phyloP scores from a whole-genome alignment of 495 filamentous ascomycete species.

The Aspergillus homomorphus region DNA sequence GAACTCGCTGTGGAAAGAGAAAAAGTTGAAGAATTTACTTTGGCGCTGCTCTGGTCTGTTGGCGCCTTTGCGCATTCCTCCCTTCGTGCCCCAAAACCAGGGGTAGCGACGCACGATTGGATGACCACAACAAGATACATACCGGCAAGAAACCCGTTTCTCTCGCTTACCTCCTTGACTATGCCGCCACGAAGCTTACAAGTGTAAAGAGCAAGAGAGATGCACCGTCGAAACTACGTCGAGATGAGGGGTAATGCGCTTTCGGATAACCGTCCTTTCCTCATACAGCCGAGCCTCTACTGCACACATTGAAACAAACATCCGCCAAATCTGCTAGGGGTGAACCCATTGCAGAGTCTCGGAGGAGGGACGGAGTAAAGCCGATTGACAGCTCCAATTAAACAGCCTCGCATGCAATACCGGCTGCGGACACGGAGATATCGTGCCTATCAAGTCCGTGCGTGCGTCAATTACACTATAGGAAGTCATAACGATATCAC shows the following conservation, averaged over 20 bases:
- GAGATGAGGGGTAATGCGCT: neutral
- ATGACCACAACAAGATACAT: neutral
- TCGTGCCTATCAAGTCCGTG: neutral
- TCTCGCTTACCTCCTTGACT: neutral
- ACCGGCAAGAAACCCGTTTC: neutral
- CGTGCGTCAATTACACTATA: neutral
- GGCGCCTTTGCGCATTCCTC: neutral
- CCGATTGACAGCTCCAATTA: neutral
- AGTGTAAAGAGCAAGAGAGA: neutral
- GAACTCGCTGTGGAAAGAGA: neutral
- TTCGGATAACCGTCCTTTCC: neutral
- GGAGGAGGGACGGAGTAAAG: no score
- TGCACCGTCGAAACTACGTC: neutral
- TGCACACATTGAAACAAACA: neutral
- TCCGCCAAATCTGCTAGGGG: neutral
- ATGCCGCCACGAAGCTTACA: neutral
- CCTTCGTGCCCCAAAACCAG: constrained; percentile 7
- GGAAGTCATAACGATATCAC: no score
- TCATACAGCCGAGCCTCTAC: neutral
- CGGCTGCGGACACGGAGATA: neutral
- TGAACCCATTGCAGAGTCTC: no score
- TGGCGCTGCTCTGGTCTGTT: neutral
- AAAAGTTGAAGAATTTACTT: neutral
- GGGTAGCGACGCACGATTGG: neutral
- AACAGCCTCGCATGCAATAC: neutral